phyloP scores from a whole-genome alignment of 1,284 basidiomycete genomes.

The Wallemia mellicola region DNA sequence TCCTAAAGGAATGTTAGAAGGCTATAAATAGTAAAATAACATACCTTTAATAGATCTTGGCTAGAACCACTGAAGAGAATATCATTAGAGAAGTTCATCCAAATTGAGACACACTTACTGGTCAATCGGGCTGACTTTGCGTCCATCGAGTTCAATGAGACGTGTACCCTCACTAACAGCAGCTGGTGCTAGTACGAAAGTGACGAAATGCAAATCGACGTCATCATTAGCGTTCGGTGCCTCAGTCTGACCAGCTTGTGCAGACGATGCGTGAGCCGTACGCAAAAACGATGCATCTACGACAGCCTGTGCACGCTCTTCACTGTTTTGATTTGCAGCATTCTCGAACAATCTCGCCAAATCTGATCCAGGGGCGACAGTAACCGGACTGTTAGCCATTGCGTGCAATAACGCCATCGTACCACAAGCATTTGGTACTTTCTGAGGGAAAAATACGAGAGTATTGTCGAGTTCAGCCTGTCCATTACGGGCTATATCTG shows the following conservation, averaged over 20 bases:
- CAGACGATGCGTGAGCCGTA: slow-evolving; percentile 37
- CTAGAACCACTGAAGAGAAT: background rate
- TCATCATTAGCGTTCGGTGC: slow-evolving; percentile 21
- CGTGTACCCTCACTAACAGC: background rate
- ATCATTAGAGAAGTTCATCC: background rate
- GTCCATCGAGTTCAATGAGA: background rate
- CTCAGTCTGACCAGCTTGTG: slow-evolving; percentile 34
- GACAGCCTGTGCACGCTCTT: slow-evolving; percentile 37
- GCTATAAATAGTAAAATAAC: background rate
- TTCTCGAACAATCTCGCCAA: slow-evolving; percentile 32
- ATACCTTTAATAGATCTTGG: background rate
- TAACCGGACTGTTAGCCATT: slow-evolving; percentile 31
- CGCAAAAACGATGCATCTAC: slow-evolving; percentile 44
- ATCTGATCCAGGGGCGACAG: slow-evolving; percentile 25
- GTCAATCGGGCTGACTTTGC: background rate
- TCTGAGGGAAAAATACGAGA: background rate
- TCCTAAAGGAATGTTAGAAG: background rate
- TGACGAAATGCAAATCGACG: slow-evolving; percentile 53
- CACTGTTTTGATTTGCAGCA: slow-evolving; percentile 13
- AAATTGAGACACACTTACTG: background rate
- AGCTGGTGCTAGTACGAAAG: slow-evolving; percentile 38
- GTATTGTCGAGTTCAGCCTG: background rate
- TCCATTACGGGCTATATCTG: background rate
- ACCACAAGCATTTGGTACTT: slow-evolving; percentile 68
- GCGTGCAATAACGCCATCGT: slow-evolving; percentile 64